These are phyloP conservation scores for Aureobasidium subglaciale DNA, from an alignment of 2,329 filamentous ascomycete genomes.

Conservation along the genomic window DNA sequence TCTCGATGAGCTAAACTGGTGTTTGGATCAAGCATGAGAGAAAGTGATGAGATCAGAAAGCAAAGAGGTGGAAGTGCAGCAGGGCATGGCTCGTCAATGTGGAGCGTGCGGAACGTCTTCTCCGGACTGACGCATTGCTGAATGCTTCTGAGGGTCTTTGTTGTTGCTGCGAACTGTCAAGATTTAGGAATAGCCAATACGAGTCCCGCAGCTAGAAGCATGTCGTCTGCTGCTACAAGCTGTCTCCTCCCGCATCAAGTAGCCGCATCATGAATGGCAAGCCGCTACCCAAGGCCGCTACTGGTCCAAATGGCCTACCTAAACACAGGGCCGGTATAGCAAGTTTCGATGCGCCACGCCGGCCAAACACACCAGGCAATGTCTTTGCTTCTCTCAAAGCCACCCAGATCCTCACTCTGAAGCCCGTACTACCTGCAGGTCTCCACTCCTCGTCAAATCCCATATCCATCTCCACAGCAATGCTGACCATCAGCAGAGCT, in stretches of 20 bases:
- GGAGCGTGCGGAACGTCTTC: conserved; percentile 11
- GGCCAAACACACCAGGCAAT: conserved; percentile 30
- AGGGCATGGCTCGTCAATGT: too few species aligned
- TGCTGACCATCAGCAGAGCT: conserved; percentile 55
- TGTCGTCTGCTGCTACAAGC: not conserved
- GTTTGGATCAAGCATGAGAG: not conserved
- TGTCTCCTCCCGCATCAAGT: not conserved
- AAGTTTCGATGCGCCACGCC: conserved; percentile 16
- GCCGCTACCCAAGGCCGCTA: conserved; percentile 20
- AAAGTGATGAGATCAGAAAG: not conserved
- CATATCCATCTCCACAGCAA: not conserved
- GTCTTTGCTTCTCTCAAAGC: conserved; percentile 71
- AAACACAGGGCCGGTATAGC: conserved; percentile 12
- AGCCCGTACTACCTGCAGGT: conserved; percentile 78
- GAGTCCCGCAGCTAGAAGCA: too few species aligned
- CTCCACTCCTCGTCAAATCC: conserved; percentile 18
- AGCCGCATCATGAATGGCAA: conserved; percentile 9
- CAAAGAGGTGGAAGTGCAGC: not conserved
- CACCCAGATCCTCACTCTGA: conserved; percentile 71
- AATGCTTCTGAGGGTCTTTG: not conserved
- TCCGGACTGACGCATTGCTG: conserved; percentile 2
- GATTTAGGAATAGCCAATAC: not conserved
- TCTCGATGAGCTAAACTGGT: too few species aligned
- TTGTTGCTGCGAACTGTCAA: not conserved
- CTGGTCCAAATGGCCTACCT: not conserved